Evolutionary conservation across 495 filamentous ascomycete species (phyloP), one percentile per base, ranked within the genome.

Genomic region (Penicillium manginii): DNA sequence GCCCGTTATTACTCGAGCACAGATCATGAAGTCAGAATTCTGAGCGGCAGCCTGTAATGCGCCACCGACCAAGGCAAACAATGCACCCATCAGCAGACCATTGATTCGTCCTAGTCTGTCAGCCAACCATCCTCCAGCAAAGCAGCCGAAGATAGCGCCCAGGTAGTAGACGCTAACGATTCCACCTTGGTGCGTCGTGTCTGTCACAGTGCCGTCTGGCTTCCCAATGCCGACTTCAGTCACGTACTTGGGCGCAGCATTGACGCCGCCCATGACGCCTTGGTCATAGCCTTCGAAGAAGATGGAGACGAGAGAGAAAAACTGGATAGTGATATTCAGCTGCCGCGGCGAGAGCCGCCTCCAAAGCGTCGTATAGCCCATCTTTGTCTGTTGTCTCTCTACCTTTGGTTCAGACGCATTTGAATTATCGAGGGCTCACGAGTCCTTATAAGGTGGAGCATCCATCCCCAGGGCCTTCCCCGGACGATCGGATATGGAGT

Each of bases 251-350:
- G 69, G 73, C 12, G 76, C 56, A 49, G 66, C 63, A 50, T 81
- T 82, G 45, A 82, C 76, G 35, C 76, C 77, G 15, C 77, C 76
- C 75, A 79, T 81, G 32, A 82, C 74, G n/a, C 78, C 79, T 51
- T 81, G 79, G 50, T 81, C 79, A 69, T 81, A 82, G 19, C 81
- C 81, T 58, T 81, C 76, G 68, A 83, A 81, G 68, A 83, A 82
- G 47, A 83, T 81, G 17, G 74, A 76, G 15, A 83, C 65, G 12
- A 79, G 67, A 22, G 77, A 81, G 49, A 83, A 79, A 23, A 62
- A 58, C 39, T 79, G 75, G 49, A 82, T 80, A 14, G 74, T 69
- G 10, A 76, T 8, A 60, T 76, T 78, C 45, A 80, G 68, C 61
- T 78, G 70, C 4, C 64, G 63, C 37, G 74, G 62, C 37, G 78